Base-by-base conservation (phyloP, 805 yeast species). In the Ogataea glucozyma region DNA sequence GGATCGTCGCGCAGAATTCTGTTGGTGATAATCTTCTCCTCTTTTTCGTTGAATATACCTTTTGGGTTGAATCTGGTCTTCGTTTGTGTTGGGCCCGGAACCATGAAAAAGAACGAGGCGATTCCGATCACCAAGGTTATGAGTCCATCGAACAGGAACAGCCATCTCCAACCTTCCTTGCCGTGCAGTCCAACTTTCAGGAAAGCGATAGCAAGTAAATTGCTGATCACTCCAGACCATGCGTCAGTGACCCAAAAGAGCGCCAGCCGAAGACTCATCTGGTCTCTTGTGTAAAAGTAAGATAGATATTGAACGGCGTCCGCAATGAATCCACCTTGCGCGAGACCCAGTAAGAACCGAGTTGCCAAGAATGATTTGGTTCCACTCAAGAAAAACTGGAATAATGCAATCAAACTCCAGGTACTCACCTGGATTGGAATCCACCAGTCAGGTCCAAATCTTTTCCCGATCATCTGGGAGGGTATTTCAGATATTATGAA, bases 381-480 rank as follows among this genome's bases (percentile, higher is more conserved):
- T 21, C 51, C 56, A 16, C 40, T 47, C 41, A 67, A 42, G 19
- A 57, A 56, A 17, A 57, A 58, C 46, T 67, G 70, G 24, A 48
- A 45, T n/a, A 73, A 59, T 4, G 81, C 76, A 6, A 78, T 76
- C 10, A 71, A 44, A 46, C 76, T 69, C 84, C 84, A 79, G 2
- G 68, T 45, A 6, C 66, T 52, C 50, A 79, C 69, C 50, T 79
- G 82, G 14, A 66, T 57, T 1, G 84, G 84, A 41, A 79, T 73
- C 72, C 80, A 78, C 32, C 69, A 54, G 51, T 79, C 85, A 4
- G 83, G 78, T 12, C 86, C 86, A 27, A 79, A 42, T 38, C 66
- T 67, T 58, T 81, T 80, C 17, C 83, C 75, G 22, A 81, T 66
- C 47, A 80, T 62, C 51, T 80, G 84, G 2, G 84, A 78, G 0